Evolutionary conservation across 805 yeast species (phyloP).

Genomic region (Candida ascalaphidarum): DNA sequence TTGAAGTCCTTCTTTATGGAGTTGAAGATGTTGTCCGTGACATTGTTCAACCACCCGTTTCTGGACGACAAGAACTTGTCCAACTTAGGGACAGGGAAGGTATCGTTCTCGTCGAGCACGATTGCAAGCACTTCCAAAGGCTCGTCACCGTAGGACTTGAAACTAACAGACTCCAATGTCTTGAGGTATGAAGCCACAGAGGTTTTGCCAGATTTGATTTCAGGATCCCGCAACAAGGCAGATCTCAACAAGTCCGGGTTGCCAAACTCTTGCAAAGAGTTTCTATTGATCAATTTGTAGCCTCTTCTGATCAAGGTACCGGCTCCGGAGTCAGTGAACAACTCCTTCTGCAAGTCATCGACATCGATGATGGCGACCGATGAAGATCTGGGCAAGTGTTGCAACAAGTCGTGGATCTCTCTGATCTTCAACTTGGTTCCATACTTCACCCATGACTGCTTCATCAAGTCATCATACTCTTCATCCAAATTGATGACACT

Average conservation of each 20-base stretch:
- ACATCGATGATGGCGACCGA: slow-evolving; percentile 97
- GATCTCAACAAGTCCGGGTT: slow-evolving; percentile 70
- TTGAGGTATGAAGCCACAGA: slow-evolving; percentile 79
- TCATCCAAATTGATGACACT: slow-evolving; percentile 90
- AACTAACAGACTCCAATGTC: slow-evolving; percentile 50
- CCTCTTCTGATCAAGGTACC: slow-evolving; percentile 98
- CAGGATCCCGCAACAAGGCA: slow-evolving; percentile 72
- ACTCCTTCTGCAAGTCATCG: slow-evolving; percentile 89
- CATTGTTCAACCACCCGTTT: slow-evolving; percentile 95
- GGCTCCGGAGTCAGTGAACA: slow-evolving; percentile 98
- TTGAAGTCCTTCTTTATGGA: slow-evolving; percentile 69
- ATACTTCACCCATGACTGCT: slow-evolving; percentile 96
- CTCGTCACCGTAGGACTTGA: slow-evolving; percentile 88
- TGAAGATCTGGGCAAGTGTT: slow-evolving; percentile 91
- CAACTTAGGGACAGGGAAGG: slow-evolving; percentile 48
- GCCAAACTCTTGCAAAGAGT: slow-evolving; percentile 58
- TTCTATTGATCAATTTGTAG: slow-evolving; percentile 70
- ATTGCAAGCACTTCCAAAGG: slow-evolving; percentile 92
- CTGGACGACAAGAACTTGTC: slow-evolving; percentile 83
- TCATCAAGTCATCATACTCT: slow-evolving; percentile 84
- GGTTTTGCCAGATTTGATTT: slow-evolving; percentile 56
- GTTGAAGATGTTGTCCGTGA: slow-evolving; percentile 87
- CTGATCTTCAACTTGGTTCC: slow-evolving; percentile 95
- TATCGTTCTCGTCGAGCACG: slow-evolving; percentile 45
- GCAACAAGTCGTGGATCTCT: slow-evolving; percentile 90